Base-by-base conservation (phyloP, 148 eudicot species). In the Polygonum maritimum region DNA sequence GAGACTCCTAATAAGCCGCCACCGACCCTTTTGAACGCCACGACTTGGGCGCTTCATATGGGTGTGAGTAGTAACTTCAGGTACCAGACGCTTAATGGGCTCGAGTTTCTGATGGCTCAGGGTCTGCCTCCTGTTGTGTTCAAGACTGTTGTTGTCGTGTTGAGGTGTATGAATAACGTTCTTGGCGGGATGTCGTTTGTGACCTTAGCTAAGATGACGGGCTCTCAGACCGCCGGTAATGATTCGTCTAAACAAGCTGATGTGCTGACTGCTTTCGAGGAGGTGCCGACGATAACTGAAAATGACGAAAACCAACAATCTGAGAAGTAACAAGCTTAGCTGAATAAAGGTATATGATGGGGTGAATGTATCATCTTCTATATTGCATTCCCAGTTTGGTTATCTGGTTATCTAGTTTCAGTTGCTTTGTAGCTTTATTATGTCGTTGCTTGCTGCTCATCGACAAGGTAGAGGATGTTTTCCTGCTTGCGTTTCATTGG, bases 131-230 rank as follows among this genome's bases (percentile, higher is more conserved):
- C 92, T 0, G 77, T 80, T 1, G 44, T 85, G 15, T 95, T 95
- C 38, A 95, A 90, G 87, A 67, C 86, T 3, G 85, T 89, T 0
- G 96, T 95, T 31, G 80, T 95, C 9, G 87, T 83, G 2, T 76
- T 95, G 85, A 87, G 98, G 78, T 88, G 88, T 75, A 73, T 80
- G 76, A 95, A 95, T 73, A 95, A 95, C 76, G 78, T 95, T 18
- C 86, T 92, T 15, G 98, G 98, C 15, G 98, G 98, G 4, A 80
- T 92, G 92, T 83, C 98, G 4, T 95, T 95, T 75, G 98, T 95
- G 36, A 33, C 83, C 8, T 77, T 95, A 81, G 98, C 98, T 0
- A 87, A 94, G 73, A 55, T 95, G 41, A 95, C 98, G 0, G 98
- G 97, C 0, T 89, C 98, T 0, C 98, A 95, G 76, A 85, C 88